Percentiles rank a stretch among this genome's conserved stretches.
Conservation (phyloP, 345 rosid species). For the Hypericum androsaemum region DNA sequence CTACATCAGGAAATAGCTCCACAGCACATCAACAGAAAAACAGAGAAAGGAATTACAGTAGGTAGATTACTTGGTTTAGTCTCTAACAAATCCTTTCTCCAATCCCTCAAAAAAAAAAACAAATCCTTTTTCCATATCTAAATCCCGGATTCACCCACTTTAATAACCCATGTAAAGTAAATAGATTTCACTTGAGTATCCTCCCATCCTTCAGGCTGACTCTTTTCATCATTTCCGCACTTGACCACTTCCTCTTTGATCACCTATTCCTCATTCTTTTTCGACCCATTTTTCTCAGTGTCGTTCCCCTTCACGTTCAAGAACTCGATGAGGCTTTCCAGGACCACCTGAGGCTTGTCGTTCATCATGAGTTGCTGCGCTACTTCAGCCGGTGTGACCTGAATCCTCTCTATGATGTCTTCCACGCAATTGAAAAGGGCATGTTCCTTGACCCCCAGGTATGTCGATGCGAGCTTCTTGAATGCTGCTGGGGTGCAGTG, state of each 20-base stretch:
- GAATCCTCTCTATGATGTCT: slow-evolving; percentile 5
- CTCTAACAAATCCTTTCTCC: too few species aligned
- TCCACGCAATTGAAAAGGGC: slow-evolving; percentile 10
- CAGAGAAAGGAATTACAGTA: too few species aligned
- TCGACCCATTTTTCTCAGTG: neutral
- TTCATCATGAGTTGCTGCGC: slow-evolving; percentile 18
- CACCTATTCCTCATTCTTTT: slow-evolving; percentile 3
- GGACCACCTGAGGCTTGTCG: slow-evolving; percentile 7
- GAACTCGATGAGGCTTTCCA: slow-evolving; percentile 13
- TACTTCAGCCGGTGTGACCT: slow-evolving; percentile 15
- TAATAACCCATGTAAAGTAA: too few species aligned
- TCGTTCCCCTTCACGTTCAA: slow-evolving; percentile 3
- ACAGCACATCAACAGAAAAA: too few species aligned
- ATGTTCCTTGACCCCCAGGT: slow-evolving; percentile 18
- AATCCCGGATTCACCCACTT: too few species aligned
- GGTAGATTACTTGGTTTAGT: too few species aligned
- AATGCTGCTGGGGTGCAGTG: slow-evolving; percentile 16
- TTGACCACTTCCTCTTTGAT: slow-evolving; percentile 9
- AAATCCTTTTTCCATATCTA: too few species aligned
- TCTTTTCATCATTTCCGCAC: neutral
- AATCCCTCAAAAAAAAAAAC: too few species aligned
- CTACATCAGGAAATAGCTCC: too few species aligned
- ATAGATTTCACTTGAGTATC: too few species aligned
- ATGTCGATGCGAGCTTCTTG: slow-evolving; percentile 7
- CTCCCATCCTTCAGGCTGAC: neutral